Base-by-base conservation (phyloP, 768 basidiomycete species). In the Polyporus arcularius region DNA sequence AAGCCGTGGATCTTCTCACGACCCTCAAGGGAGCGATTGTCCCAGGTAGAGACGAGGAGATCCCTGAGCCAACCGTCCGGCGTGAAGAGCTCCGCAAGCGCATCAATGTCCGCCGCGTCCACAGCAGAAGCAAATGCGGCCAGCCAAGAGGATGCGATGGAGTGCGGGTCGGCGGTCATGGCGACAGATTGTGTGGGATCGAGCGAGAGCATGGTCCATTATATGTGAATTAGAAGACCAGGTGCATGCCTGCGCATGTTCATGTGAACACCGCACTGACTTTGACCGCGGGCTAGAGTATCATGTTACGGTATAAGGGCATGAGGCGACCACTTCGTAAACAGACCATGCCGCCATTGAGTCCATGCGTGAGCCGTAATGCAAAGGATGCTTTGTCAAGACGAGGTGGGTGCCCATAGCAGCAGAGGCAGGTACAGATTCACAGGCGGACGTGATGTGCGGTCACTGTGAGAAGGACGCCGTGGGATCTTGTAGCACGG, bases 41-140 rank as follows among this genome's bases (percentile, higher is more conserved):
- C 68, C 71, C 71, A 72, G 3, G 61, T 63, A 52, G 70, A 69
- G 15, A 65, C 61, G 11, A 70, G 64, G 16, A 68, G 35, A 40
- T 70, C 70, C 35, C 70, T 57, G 8, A 70, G 42, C 68, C 68
- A 71, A n/a, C 67, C 68, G 14, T 67, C 32, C 0, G 62, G 50
- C 1, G 65, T 49, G 55, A 71, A 68, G 5, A 62, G 42, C 3
- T 15, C 38, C 3, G 39, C 21, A 15, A 67, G 42, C 0, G 60
- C 58, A 4, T 62, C 48, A 30, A 54, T 47, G 32, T 71, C 60
- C 6, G 47, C 62, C 12, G 59, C 2, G 2, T 31, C 26, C 15
- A 60, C 35, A 4, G 67, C 64, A 10, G 53, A 38, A 10, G 51
- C 57, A 15, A 65, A 52, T 1, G 18, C 30, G 14, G 57, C 52